Evolutionary conservation across 495 filamentous ascomycete species (phyloP).

Genomic region (Chaetomium tenue): DNA sequence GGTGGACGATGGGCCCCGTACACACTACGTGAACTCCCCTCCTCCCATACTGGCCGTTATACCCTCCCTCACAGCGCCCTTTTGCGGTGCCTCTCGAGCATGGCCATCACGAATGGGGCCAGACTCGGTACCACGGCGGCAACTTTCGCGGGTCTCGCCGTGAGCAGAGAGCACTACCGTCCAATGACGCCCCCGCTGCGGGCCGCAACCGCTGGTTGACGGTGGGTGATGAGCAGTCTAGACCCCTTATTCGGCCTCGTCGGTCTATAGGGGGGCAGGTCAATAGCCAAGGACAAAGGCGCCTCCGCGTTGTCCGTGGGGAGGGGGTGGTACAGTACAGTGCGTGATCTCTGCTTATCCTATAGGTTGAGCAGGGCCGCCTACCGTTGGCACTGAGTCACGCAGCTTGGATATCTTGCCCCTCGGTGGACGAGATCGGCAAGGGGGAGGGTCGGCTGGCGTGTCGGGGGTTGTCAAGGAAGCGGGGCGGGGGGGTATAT

Average conservation of each 20-base stretch:
- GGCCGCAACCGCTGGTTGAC: conserved; percentile 24
- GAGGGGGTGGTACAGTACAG: conserved; percentile 23
- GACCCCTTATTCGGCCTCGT: conserved; percentile 10
- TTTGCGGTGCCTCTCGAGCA: conserved; percentile 17
- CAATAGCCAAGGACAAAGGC: conserved; percentile 20
- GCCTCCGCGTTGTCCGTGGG: background rate
- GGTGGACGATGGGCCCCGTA: background rate
- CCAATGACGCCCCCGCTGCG: conserved; percentile 27
- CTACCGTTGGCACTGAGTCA: conserved; percentile 8
- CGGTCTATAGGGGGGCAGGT: conserved; percentile 14
- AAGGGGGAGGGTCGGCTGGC: conserved; percentile 7
- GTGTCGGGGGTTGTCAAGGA: background rate
- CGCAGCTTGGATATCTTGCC: background rate
- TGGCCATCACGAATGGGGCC: conserved; percentile 19
- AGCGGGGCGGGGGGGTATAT: conserved; percentile 4
- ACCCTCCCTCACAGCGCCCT: background rate
- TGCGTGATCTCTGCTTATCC: conserved; percentile 11
- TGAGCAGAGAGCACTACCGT: conserved; percentile 25
- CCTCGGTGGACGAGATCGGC: background rate
- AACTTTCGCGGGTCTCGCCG: conserved; percentile 28
- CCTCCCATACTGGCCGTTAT: background rate
- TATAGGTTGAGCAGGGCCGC: conserved; percentile 13
- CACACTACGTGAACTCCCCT: background rate
- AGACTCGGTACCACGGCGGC: conserved; percentile 34
- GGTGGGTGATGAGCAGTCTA: conserved; percentile 15